Evolutionary conservation across 306 rosid genomes (phyloP).

Genomic region (Quillaja saponaria): DNA sequence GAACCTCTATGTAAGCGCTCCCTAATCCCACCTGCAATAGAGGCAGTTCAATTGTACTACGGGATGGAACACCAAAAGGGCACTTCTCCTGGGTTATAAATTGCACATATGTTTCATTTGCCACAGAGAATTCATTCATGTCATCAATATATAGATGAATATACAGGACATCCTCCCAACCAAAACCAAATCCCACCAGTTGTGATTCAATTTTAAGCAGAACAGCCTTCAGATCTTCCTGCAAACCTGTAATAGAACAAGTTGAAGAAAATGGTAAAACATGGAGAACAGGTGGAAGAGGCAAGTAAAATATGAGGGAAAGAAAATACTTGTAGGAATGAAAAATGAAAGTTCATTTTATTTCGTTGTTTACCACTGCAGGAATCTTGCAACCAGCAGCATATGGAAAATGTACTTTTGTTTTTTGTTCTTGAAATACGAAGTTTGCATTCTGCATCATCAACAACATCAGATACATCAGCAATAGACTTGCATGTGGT

Average conservation of each 20-base stretch:
- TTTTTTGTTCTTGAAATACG: conserved; percentile 66
- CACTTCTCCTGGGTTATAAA: conserved; percentile 83
- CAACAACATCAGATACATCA: conserved; percentile 32
- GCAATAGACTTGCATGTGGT: conserved; percentile 43
- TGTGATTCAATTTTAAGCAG: conserved; percentile 66
- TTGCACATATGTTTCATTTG: conserved; percentile 77
- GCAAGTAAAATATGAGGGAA: neutral
- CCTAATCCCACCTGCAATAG: conserved; percentile 65
- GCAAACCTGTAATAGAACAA: conserved; percentile 52
- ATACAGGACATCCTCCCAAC: conserved; percentile 86
- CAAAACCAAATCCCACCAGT: conserved; percentile 55
- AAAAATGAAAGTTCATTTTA: too few relatives aligned
- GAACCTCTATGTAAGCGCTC: conserved; percentile 74
- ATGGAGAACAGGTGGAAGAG: conserved; percentile 17
- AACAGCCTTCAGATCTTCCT: conserved; percentile 66
- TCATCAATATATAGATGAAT: conserved; percentile 88
- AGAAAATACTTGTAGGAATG: too few relatives aligned
- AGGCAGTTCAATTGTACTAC: conserved; percentile 93
- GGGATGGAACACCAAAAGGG: conserved; percentile 89
- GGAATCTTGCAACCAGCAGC: conserved; percentile 85
- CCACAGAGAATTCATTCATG: conserved; percentile 71
- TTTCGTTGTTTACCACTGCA: conserved; percentile 40
- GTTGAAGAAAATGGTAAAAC: conserved; percentile 24
- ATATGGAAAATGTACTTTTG: conserved; percentile 59
- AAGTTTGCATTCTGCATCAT: conserved; percentile 49